Percentiles rank a stretch among this genome's conserved stretches.
These are phyloP conservation scores for Monilinia laxa DNA, from an alignment of 2,329 filamentous ascomycete genomes.

Conservation along the genomic window DNA sequence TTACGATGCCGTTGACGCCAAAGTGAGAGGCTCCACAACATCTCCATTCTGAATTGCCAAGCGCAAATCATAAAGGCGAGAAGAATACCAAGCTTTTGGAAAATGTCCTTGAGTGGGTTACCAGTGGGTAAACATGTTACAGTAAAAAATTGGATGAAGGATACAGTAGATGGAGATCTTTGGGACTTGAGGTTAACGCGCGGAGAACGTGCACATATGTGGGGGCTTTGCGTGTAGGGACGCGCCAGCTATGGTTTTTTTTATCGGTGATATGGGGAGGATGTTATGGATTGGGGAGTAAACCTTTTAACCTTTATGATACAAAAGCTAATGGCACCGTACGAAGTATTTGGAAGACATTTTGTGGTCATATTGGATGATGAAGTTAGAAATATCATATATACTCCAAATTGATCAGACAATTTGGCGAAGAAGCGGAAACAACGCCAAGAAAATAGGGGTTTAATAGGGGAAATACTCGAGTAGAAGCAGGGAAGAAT, in stretches of 20 bases:
- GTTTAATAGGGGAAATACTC: background rate
- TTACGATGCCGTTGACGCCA: background rate
- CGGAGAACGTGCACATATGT: conserved; percentile 17
- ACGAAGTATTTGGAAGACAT: background rate
- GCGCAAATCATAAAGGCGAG: background rate
- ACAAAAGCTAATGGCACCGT: too few species aligned
- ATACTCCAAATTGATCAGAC: background rate
- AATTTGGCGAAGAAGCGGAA: background rate
- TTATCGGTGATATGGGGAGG: background rate
- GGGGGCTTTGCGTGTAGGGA: conserved; percentile 16
- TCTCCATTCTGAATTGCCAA: background rate
- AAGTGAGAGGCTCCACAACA: background rate
- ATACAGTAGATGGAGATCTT: background rate
- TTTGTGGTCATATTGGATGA: background rate
- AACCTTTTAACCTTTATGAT: background rate
- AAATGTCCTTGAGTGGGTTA: background rate
- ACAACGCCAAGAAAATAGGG: background rate
- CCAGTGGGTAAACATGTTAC: background rate
- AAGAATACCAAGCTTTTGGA: conserved; percentile 7
- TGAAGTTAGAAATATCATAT: background rate
- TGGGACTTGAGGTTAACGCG: conserved; percentile 11
- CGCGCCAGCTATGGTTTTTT: conserved; percentile 5
- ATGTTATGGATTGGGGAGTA: background rate
- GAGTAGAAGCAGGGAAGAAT: background rate
- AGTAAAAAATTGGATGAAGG: background rate